These are phyloP conservation scores for Cryptosporidium viatorum DNA, from an alignment of 169 alveolate genomes.

Conservation along the genomic window DNA sequence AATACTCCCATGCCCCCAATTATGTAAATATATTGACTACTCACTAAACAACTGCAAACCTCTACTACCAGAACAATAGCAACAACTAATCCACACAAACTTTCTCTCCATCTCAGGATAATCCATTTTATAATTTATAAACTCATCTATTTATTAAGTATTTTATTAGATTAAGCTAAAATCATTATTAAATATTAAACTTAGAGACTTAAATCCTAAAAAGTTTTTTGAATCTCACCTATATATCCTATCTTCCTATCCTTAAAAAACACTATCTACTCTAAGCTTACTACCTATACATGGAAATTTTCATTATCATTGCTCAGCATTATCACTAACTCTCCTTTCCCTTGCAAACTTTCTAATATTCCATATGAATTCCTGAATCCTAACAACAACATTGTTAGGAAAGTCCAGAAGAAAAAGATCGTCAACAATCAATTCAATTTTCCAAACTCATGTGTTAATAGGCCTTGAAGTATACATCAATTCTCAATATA, in stretches of 20 bases:
- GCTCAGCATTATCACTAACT: background rate
- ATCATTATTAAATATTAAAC: background rate
- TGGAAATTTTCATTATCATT: constrained; percentile 9
- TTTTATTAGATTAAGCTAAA: background rate
- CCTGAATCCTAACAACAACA: constrained; percentile 8
- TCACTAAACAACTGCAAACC: constrained; percentile 6
- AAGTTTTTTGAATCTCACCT: background rate
- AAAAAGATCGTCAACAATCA: background rate
- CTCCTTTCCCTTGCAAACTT: constrained; percentile 15
- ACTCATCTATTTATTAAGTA: background rate
- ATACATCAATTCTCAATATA: background rate
- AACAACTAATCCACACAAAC: background rate
- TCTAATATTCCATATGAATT: background rate
- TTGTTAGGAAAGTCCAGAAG: constrained; percentile 1
- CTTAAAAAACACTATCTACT: background rate
- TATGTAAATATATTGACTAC: constrained; percentile 52
- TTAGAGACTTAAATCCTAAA: constrained; percentile 36
- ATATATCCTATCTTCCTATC: constrained; percentile 22
- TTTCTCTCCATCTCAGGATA: background rate
- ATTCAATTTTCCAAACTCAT: background rate
- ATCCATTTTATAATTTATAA: background rate
- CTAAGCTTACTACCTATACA: constrained; percentile 34
- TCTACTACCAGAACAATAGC: background rate
- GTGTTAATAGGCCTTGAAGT: background rate
- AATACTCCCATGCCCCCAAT: constrained; percentile 63